Conservation (phyloP, 176 grass and related monocot genomes). For the Canna indica region DNA sequence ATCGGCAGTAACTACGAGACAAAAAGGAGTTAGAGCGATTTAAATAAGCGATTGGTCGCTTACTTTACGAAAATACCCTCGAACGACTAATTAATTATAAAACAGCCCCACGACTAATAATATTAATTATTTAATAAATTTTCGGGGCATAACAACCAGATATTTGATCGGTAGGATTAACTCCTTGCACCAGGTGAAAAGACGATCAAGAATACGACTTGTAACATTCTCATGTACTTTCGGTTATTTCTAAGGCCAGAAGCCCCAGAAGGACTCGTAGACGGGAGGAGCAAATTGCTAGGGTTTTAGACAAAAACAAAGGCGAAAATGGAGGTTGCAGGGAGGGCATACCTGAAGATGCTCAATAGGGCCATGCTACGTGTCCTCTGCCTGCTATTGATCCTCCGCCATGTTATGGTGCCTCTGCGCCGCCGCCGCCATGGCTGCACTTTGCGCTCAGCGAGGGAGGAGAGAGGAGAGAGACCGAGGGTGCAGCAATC, state of each 20-base stretch:
- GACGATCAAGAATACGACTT: background rate
- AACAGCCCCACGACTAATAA: too few species aligned
- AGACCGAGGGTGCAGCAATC: too few species aligned
- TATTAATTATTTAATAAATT: too few species aligned
- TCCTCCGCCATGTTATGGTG: slow-evolving; percentile 29
- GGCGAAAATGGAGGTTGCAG: background rate
- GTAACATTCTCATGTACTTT: background rate
- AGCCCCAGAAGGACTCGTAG: slow-evolving; percentile 6
- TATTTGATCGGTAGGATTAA: background rate
- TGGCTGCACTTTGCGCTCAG: slow-evolving; percentile 12
- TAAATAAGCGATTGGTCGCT: too few species aligned
- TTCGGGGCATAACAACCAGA: background rate
- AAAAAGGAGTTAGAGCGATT: too few species aligned
- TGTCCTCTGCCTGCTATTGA: slow-evolving; percentile 45
- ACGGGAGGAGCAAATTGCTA: slow-evolving; percentile 16
- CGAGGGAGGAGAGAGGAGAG: background rate
- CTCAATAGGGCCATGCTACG: slow-evolving; percentile 60
- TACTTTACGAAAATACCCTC: too few species aligned
- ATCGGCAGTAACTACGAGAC: too few species aligned
- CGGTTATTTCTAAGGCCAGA: background rate
- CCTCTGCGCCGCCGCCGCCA: slow-evolving; percentile 46
- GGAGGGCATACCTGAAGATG: slow-evolving; percentile 39
- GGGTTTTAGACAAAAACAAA: slow-evolving; percentile 22
- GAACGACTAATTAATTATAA: too few species aligned
- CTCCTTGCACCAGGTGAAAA: background rate